Percentiles rank a stretch among this genome's conserved stretches.
Conservation (phyloP, 345 rosid genomes). For the Salix koriyanagi region DNA sequence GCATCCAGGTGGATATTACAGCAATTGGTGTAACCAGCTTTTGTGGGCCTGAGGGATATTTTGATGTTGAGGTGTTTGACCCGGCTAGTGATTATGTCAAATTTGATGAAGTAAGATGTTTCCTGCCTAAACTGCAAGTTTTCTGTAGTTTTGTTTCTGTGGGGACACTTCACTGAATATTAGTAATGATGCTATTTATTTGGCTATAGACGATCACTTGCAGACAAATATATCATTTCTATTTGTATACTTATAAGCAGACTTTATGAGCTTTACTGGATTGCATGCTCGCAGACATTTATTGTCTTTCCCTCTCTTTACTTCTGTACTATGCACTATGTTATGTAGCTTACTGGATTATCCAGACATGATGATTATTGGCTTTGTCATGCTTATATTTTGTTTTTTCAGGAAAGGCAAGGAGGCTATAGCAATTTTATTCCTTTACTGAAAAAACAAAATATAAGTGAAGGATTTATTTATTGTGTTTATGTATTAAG, state of each 20-base stretch:
- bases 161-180: neutral
- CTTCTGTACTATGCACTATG: neutral
- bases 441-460: neutral
- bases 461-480: neutral
- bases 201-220: neutral
- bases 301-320: neutral
- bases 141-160: neutral
- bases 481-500: neutral
- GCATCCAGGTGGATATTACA: conserved; percentile 70
- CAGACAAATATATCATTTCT: neutral
- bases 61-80: conserved; percentile 95
- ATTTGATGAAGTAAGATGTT: conserved; percentile 74
- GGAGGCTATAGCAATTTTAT: neutral
- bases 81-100: conserved; percentile 84
- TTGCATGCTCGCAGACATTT: too few relatives aligned
- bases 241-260: neutral
- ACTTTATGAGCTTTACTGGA: neutral
- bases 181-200: neutral
- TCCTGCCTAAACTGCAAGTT: conserved; percentile 4
- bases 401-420: too few relatives aligned
- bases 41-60: conserved; percentile 77
- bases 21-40: conserved; percentile 61
- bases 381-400: neutral
- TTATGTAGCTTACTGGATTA: neutral
- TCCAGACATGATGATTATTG: neutral